Conservation (phyloP, 768 basidiomycete species). For the Boletus eberwhitei region DNA sequence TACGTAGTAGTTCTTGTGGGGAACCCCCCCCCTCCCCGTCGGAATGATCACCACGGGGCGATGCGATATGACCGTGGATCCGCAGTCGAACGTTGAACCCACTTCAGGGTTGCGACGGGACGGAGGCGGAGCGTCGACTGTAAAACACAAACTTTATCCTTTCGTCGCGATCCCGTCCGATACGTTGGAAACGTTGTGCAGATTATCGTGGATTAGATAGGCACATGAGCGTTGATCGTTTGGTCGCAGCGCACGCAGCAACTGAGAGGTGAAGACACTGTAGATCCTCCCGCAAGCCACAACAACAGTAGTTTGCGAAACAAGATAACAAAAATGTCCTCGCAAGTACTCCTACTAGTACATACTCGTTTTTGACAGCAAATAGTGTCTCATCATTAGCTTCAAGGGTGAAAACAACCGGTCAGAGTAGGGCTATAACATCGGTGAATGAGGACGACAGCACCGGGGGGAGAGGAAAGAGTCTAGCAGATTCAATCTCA, state of each 20-base stretch:
- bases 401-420: not conserved
- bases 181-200: not conserved
- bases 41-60: not conserved
- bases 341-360: conserved; percentile 1
- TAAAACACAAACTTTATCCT: not conserved
- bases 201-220: not conserved
- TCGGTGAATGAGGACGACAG: not conserved
- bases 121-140: not conserved
- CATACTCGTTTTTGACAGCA: conserved; percentile 3
- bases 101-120: not conserved
- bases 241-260: not conserved
- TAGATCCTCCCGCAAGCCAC: not conserved
- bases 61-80: conserved; percentile 17
- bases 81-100: conserved; percentile 5
- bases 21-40: not conserved
- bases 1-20: not conserved
- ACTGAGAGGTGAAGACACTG: not conserved
- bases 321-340: conserved; percentile 8
- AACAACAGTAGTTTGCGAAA: not conserved
- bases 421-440: not conserved
- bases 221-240: not conserved
- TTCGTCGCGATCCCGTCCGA: not conserved
- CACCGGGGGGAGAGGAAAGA: not conserved
- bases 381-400: conserved; percentile 8
- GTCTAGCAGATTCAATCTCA: not conserved